These are phyloP conservation scores for Suillus brevipes DNA, from an alignment of 768 basidiomycete species.

Conservation along the genomic window DNA sequence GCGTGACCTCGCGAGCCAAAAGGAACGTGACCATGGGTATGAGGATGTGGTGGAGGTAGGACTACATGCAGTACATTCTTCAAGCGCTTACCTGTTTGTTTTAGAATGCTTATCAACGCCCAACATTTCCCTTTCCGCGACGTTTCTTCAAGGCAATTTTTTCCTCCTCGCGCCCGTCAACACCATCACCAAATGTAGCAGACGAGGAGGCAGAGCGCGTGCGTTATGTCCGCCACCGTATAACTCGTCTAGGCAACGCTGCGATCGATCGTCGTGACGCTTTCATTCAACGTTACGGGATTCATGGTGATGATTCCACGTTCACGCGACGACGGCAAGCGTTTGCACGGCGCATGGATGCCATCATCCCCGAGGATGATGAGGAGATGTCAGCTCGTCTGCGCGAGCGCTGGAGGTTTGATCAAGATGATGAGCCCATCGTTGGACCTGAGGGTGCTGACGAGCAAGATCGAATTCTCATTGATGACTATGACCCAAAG, in stretches of 20 bases:
- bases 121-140: constrained; percentile 55
- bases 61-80: constrained; percentile 2
- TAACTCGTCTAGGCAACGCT: constrained; percentile 81
- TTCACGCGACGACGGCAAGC: constrained; percentile 9
- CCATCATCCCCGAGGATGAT: constrained; percentile 28
- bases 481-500: constrained; percentile 71
- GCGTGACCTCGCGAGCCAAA: constrained; percentile 64
- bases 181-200: constrained; percentile 21
- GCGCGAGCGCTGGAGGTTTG: constrained; percentile 67
- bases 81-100: constrained; percentile 12
- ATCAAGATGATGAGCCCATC: constrained; percentile 60
- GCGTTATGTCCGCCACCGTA: constrained; percentile 60
- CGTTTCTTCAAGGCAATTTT: constrained; percentile 68
- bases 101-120: constrained; percentile 72
- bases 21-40: constrained; percentile 78
- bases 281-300: constrained; percentile 25
- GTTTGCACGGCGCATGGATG: constrained; percentile 30
- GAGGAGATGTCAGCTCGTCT: constrained; percentile 46
- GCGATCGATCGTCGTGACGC: constrained; percentile 69
- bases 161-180: constrained; percentile 35
- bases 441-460: constrained; percentile 60
- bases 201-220: constrained; percentile 23
- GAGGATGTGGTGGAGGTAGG: constrained; percentile 85
- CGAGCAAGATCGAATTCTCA: constrained; percentile 65
- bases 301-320: constrained; percentile 13